Base-by-base conservation (phyloP, 108 stramenopile species). In the Asterionellopsis glacialis region DNA sequence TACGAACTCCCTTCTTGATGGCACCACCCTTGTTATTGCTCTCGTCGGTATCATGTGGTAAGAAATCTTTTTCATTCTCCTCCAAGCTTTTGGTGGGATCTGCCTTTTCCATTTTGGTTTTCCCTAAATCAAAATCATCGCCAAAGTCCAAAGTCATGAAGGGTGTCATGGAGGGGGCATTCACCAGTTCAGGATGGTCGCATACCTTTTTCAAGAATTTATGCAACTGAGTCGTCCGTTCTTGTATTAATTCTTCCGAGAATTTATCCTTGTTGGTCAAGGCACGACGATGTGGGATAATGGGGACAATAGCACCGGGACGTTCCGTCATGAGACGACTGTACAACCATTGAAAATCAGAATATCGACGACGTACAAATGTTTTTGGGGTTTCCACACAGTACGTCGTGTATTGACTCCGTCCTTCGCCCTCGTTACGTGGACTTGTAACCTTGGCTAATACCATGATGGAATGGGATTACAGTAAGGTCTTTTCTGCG, bases 301-400 rank as follows among this genome's bases (percentile, higher is more conserved):
- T 90, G 28, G 97, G 97, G 41, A 96, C 75, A 42, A 96, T 90
- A 26, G 87, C 65, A 18, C 97, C 97, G 1, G 95, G 90, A 38
- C 72, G 67, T 67, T 92, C 93, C 55, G 77, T 73, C 55, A 69
- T 73, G 14, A 98, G 68, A 9, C 88, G 83, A 21, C 85, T 58
- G 56, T 82, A 83, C 28, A 98, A 80, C 97, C 97, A 98, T 55
- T 83, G 85, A 73, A 98, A 98, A 68, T 98, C 96, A 61, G 70
- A 73, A 80, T 95, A 96, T 1, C 96, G 89, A 38, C 94, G 83
- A 50, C 84, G 80, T 18, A 84, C 74, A 41, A 69, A 63, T 51
- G 82, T 87, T 25, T 68, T 51, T 11, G 67, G 19, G 55, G 69
- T 69, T 33, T 33, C 33, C 33, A 33, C 33, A 7, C 33, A 33